Base-by-base conservation (phyloP, 2,329 filamentous ascomycete genomes). In the Clonostachys byssicola region DNA sequence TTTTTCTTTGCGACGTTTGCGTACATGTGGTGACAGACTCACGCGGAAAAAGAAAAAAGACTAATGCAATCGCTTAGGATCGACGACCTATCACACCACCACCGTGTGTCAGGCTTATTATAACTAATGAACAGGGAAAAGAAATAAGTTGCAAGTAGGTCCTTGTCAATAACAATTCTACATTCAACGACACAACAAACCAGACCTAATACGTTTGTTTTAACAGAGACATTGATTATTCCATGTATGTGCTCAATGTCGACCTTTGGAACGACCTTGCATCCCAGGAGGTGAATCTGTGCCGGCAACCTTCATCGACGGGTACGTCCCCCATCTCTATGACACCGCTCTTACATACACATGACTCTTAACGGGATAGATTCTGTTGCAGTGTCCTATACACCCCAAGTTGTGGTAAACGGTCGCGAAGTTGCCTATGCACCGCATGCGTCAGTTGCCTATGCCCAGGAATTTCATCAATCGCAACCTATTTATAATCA, bases 11-110 rank as follows among this genome's bases (percentile, higher is more conserved):
- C 23, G 6, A 30, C 8, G 23, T 30, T 30, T 30, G 23, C 23
- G 23, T 30, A 9, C 10, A 30, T 9, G 23, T 9, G 23, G 23
- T 9, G 8, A 30, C 23, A 30, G 6, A 30, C 23, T 30, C 23
- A 30, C 23, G 23, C 8, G 8, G 23, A 30, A 30, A 23, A 30
- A 30, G 23, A 30, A 30, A 20, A 10, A 30, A 30, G 23, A 30
- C 23, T 30, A 30, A 30, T 30, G 23, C 9, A 30, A 18, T 44
- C 40, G 51, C 51, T 50, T 48, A 95, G 88, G 94, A 99, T 66
- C 88, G 94, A 54, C 81, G 94, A 53, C 94, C 94, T 23, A 96
- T 99, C 57, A 97, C 94, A 30, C 92, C 94, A 13, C 94, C 94
- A 18, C 92, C 94, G 4, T 96, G 92, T 66, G 87, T 97, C 45